Evolutionary conservation across 305 asterid species (phyloP).

Genomic region (Solanum aculeatissimum): DNA sequence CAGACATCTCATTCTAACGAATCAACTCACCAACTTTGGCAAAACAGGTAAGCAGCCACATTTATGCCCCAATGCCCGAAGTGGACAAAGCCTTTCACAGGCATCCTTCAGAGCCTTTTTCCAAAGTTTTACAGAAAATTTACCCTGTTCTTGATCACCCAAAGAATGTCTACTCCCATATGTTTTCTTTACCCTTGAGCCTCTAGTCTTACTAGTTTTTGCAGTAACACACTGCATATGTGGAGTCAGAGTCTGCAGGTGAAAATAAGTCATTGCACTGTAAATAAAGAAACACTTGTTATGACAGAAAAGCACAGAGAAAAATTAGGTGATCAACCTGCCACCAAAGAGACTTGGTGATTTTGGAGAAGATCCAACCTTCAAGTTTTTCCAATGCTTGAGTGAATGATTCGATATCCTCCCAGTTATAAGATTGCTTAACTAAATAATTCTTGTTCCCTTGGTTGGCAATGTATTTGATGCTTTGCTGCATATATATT

Average conservation of each 20-base stretch:
- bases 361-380: conserved; percentile 81
- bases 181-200: conserved; percentile 26
- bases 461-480: background rate
- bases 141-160: conserved; percentile 56
- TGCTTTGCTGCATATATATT: conserved; percentile 1
- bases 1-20: background rate
- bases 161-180: conserved; percentile 32
- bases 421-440: conserved; percentile 58
- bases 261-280: background rate
- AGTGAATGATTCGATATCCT: conserved; percentile 60
- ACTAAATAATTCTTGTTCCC: conserved; percentile 18
- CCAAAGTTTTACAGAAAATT: conserved; percentile 65
- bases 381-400: conserved; percentile 68
- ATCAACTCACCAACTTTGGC: conserved; percentile 44
- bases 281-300: background rate
- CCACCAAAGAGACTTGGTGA: conserved; percentile 92
- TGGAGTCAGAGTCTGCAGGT: conserved; percentile 62
- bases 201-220: conserved; percentile 27
- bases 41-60: conserved; percentile 84
- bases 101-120: conserved; percentile 90
- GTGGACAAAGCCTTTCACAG: conserved; percentile 75
- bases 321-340: conserved; percentile 41
- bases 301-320: background rate
- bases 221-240: conserved; percentile 57
- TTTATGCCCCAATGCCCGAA: conserved; percentile 64